These are phyloP conservation scores for Sisymbrium irio DNA, from an alignment of 345 rosid genomes.

Conservation along the genomic window DNA sequence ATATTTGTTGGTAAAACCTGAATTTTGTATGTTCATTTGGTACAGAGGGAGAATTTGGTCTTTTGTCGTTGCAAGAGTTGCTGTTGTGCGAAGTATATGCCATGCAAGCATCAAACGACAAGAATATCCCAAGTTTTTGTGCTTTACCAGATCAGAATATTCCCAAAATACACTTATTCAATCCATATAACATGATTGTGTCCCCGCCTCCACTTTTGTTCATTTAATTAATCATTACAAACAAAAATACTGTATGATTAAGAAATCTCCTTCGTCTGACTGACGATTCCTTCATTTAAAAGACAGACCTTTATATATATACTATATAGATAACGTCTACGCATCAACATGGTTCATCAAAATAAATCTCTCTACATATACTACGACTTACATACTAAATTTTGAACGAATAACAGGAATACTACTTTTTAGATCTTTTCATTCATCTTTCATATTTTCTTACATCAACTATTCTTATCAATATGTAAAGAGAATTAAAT, in stretches of 20 bases:
- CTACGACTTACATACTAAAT: neutral
- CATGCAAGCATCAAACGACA: conserved; percentile 30
- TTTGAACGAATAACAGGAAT: neutral
- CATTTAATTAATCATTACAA: neutral
- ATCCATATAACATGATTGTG: conserved; percentile 15
- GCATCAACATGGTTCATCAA: neutral
- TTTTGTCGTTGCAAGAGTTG: neutral
- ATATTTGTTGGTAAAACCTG: neutral
- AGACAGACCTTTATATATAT: neutral
- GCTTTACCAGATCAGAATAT: conserved; percentile 32
- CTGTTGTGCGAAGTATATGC: conserved; percentile 26
- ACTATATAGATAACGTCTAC: conserved; percentile 13
- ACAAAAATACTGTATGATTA: neutral
- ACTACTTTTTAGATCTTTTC: neutral
- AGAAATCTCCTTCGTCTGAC: neutral
- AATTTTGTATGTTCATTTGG: neutral
- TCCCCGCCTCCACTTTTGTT: neutral
- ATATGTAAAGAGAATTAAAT: neutral
- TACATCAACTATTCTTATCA: too few relatives aligned
- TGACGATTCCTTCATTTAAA: neutral
- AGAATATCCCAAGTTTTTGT: conserved; percentile 33
- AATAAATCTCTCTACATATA: neutral
- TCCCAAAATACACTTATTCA: neutral
- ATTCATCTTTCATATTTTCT: neutral
- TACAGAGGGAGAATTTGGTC: conserved; percentile 19